These are phyloP conservation scores for Tylopilus rubrobrunneus DNA, from an alignment of 768 basidiomycete species.

Conservation along the genomic window DNA sequence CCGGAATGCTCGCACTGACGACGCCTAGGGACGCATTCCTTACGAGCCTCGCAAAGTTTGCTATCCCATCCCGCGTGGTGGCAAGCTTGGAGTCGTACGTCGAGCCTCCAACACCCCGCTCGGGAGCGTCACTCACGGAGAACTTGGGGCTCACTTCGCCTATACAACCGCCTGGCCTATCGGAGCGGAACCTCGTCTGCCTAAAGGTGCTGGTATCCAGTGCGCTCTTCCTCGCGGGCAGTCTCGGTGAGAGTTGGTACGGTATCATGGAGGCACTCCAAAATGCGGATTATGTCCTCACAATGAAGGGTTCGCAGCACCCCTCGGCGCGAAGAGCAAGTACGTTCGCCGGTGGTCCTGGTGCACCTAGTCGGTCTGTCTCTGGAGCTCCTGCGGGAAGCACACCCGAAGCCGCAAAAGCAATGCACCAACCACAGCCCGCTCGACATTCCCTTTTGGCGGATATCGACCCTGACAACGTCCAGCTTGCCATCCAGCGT, in stretches of 20 bases:
- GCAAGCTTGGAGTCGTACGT: conserved; percentile 67
- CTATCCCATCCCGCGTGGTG: conserved; percentile 88
- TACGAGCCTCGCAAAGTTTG: conserved; percentile 82
- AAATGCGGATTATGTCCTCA: conserved; percentile 91
- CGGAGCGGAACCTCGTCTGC: conserved; percentile 88
- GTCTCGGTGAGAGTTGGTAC: conserved; percentile 90
- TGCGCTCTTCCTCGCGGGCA: conserved; percentile 78
- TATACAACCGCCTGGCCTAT: conserved; percentile 65
- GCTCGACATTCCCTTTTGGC: conserved; percentile 57
- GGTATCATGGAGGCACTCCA: conserved; percentile 86
- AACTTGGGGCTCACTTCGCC: conserved; percentile 58
- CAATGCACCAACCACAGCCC: conserved; percentile 21
- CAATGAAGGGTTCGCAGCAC: conserved; percentile 47
- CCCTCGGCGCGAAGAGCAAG: conserved; percentile 32
- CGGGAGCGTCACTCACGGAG: conserved; percentile 57
- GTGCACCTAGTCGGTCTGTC: conserved; percentile 36
- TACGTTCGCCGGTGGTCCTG: conserved; percentile 30
- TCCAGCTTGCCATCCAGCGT: conserved; percentile 71
- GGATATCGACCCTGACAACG: conserved; percentile 72
- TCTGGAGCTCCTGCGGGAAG: conserved; percentile 26
- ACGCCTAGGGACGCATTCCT: conserved; percentile 95
- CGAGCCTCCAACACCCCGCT: conserved; percentile 57
- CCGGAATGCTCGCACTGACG: conserved; percentile 80
- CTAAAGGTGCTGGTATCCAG: conserved; percentile 77
- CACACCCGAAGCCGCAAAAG: conserved; percentile 14